phyloP scores from a whole-genome alignment of 306 rosid genomes.

The Lupinus albus region DNA sequence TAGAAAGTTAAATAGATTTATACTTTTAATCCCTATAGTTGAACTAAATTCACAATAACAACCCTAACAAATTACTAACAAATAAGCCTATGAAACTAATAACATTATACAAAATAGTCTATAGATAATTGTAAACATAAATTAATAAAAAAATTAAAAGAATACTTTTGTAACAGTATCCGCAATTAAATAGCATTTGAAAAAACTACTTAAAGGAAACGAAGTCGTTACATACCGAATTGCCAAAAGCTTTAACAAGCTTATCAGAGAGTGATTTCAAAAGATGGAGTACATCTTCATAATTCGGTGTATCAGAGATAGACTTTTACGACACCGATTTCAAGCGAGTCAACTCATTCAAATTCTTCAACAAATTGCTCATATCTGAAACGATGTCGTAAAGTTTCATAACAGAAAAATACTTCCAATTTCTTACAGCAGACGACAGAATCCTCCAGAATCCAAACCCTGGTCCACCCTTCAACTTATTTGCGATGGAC shows the following conservation, averaged over 20 bases:
- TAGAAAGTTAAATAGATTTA: no score
- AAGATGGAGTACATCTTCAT: slow-evolving; percentile 51
- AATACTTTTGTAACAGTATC: no score
- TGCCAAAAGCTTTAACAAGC: slow-evolving; percentile 57
- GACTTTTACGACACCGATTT: slow-evolving; percentile 55
- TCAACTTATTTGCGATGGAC: slow-evolving; percentile 54
- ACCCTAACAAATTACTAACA: no score
- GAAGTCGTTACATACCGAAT: slow-evolving; percentile 67
- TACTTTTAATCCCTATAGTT: no score
- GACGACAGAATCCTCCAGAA: slow-evolving; percentile 57
- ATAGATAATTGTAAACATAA: no score
- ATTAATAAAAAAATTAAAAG: no score
- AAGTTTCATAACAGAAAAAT: slow-evolving; percentile 46
- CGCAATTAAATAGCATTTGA: no score
- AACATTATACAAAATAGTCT: no score
- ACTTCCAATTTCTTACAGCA: slow-evolving; percentile 53
- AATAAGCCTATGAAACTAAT: no score
- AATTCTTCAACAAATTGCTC: slow-evolving; percentile 56
- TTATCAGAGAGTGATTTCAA: slow-evolving; percentile 51
- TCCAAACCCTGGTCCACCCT: slow-evolving; percentile 53
- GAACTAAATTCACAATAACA: no score
- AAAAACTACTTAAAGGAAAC: not conserved
- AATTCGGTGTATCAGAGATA: slow-evolving; percentile 59
- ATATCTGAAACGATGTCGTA: slow-evolving; percentile 61
- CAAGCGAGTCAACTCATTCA: slow-evolving; percentile 57